Evolutionary conservation across 495 filamentous ascomycete genomes (phyloP), one percentile per base, ranked within the genome.

Genomic region (Oidiodendron maius): DNA sequence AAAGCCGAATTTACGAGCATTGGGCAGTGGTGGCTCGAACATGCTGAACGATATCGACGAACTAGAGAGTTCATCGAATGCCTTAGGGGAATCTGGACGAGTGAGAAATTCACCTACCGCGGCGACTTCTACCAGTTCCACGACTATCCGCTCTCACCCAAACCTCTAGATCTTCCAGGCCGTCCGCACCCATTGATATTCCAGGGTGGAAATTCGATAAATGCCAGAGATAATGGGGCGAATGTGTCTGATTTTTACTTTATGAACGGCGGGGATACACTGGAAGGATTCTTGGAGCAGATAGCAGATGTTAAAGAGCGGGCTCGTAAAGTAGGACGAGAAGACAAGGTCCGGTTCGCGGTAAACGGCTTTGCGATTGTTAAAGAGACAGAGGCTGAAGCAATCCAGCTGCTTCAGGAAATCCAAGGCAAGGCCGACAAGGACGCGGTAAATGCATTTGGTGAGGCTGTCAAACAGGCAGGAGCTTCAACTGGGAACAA

Each of bases 21-120:
- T 44, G 69, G 71, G 13, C 66, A 75, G 58, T 75, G 71, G 71
- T 72, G 71, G 70, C 62, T 75, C 12, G 71, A 74, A 36, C 71
- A 75, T 46, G 68, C 61, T 15, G 71, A 73, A 60, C 58, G 71
- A 26, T 75, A 72, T 51, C 63, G 69, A 17, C 69, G 71, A 17
- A 68, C 63, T 34, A 55, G 64, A 26, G 69, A 75, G 52, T 72
- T 72, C 59, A 71, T 74, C 42, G 58, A 63, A 28, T 74, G 68
- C 46, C 59, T 72, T 16, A 61, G 61, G 6, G 70, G 69, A 20
- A 72, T 74, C 55, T 74, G 69, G 71, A 71, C 71, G 10, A 57
- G 61, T 23, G 64, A 72, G 11, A 61, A 65, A 4, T 75, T 72
- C 59, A 71, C 53, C 21, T 74, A 67, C 49, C 62, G 59, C 22